Evolutionary conservation across 768 basidiomycete genomes (phyloP).

Genomic region (Austroboletus eburneus): DNA sequence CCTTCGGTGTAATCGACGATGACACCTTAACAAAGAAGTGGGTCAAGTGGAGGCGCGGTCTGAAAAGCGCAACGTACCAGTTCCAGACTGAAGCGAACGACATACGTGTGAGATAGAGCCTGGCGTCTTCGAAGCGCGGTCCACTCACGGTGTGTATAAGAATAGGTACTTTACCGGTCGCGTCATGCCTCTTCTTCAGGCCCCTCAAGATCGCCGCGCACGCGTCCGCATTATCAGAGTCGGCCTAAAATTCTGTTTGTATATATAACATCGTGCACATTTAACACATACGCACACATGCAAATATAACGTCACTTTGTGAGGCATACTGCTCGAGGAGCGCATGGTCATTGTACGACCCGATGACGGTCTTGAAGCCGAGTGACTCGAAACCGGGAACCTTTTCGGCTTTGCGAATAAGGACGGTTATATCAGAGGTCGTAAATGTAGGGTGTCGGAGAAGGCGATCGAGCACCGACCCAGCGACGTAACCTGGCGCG

Average conservation of each 20-base stretch:
- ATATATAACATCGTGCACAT: too few relatives aligned
- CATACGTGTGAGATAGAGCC: background rate
- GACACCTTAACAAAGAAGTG: constrained; percentile 30
- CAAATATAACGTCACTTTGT: constrained; percentile 41
- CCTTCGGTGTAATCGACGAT: constrained; percentile 46
- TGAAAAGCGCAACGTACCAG: too few relatives aligned
- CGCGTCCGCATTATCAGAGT: constrained; percentile 44
- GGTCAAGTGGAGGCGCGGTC: background rate
- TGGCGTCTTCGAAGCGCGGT: background rate
- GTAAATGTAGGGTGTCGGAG: constrained; percentile 22
- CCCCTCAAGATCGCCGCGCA: constrained; percentile 48
- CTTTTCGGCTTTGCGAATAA: constrained; percentile 31
- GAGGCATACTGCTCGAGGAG: constrained; percentile 43
- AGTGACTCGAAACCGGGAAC: constrained; percentile 15
- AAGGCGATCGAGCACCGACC: constrained; percentile 30
- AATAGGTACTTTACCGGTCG: constrained; percentile 40
- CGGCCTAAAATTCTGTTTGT: constrained; percentile 29
- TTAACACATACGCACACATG: constrained; percentile 29
- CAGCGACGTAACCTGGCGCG: constrained; percentile 31
- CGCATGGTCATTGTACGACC: constrained; percentile 41
- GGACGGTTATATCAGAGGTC: constrained; percentile 23
- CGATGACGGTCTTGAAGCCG: constrained; percentile 31
- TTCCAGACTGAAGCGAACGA: constrained; percentile 42
- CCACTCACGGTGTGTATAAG: constrained; percentile 60
- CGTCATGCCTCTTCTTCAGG: constrained; percentile 41